These are phyloP conservation scores for Cutaneotrichosporon cyanovorans DNA, from an alignment of 1,284 basidiomycete species.

Conservation along the genomic window DNA sequence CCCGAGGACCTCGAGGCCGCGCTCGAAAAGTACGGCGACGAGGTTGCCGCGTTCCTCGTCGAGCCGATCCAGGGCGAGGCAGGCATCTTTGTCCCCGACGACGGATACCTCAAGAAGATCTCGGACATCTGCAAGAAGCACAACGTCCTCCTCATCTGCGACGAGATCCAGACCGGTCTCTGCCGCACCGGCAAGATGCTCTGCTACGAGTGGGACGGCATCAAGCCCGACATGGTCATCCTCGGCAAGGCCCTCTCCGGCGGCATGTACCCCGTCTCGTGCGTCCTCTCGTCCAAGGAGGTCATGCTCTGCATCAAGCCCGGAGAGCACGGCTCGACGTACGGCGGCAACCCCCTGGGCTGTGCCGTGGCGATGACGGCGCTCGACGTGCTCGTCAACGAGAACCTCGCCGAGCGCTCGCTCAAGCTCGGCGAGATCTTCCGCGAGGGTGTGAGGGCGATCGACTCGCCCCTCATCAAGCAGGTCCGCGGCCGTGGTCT, in stretches of 20 bases:
- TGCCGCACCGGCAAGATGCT: conserved; percentile 51
- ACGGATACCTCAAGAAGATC: conserved; percentile 72
- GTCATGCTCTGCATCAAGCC: conserved; percentile 92
- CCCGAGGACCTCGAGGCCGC: conserved; percentile 75
- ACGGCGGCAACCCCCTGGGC: conserved; percentile 89
- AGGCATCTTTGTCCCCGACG: conserved; percentile 86
- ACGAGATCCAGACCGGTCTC: conserved; percentile 86
- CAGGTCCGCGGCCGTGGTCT: conserved; percentile 77
- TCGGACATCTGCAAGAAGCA: conserved; percentile 83
- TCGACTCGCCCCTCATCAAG: conserved; percentile 64
- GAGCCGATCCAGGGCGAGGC: conserved; percentile 99
- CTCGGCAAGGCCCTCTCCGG: conserved; percentile 95
- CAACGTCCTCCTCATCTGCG: conserved; percentile 91
- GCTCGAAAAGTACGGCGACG: conserved; percentile 69
- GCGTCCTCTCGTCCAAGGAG: conserved; percentile 79
- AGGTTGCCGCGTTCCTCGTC: conserved; percentile 86
- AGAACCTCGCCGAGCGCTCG: conserved; percentile 73
- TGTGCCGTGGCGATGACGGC: conserved; percentile 92
- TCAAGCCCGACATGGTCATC: conserved; percentile 86
- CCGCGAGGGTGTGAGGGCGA: conserved; percentile 57
- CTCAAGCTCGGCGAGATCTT: conserved; percentile 72
- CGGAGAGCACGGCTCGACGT: conserved; percentile 97
- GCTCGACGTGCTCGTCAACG: conserved; percentile 77
- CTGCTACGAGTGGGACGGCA: conserved; percentile 76
- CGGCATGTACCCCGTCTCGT: conserved; percentile 93